phyloP scores from a whole-genome alignment of 495 filamentous ascomycete species.

The Tuber calosporum region DNA sequence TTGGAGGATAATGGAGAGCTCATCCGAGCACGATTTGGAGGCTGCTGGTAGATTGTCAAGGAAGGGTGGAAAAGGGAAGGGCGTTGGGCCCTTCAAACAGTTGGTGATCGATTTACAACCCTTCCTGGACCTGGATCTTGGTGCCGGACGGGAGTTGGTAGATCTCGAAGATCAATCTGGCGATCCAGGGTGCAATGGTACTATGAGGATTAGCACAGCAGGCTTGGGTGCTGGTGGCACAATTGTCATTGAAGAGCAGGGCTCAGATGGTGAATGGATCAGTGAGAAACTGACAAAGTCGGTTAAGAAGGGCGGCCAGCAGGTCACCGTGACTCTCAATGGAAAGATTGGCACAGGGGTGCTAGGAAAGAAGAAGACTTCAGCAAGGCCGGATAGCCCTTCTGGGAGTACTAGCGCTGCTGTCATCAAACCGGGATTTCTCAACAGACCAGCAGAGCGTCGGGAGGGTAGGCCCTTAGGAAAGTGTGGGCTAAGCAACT shows the following conservation, averaged over 20 bases:
- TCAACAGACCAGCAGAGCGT: slow-evolving; percentile 54
- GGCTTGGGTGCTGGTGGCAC: slow-evolving; percentile 62
- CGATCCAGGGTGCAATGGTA: slow-evolving; percentile 71
- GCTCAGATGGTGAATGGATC: slow-evolving; percentile 57
- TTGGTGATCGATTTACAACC: slow-evolving; percentile 64
- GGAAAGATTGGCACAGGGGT: slow-evolving; percentile 27
- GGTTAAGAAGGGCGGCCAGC: slow-evolving; percentile 25
- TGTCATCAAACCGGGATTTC: slow-evolving; percentile 50
- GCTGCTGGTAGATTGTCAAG: slow-evolving; percentile 12
- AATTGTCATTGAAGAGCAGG: slow-evolving; percentile 69
- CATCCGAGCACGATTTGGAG: slow-evolving; percentile 17
- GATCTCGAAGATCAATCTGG: slow-evolving; percentile 62
- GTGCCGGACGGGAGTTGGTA: slow-evolving; percentile 62
- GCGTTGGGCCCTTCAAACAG: slow-evolving; percentile 53
- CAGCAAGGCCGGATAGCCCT: slow-evolving; percentile 43
- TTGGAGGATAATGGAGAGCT: slow-evolving; percentile 60
- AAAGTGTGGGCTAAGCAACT: slow-evolving; percentile 72
- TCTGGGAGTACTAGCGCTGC: slow-evolving; percentile 58
- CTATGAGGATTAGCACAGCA: slow-evolving; percentile 53
- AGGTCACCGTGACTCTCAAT: slow-evolving; percentile 44
- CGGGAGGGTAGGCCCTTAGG: slow-evolving; percentile 59
- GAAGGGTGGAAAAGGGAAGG: slow-evolving; percentile 25
- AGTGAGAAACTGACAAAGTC: slow-evolving; percentile 51
- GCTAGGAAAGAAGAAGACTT: slow-evolving; percentile 26
- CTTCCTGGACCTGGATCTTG: slow-evolving; percentile 62